Percentiles rank a stretch among this genome's conserved stretches.
phyloP scores from a whole-genome alignment of 2,329 filamentous ascomycete species.

The Aspergillus uvarum region DNA sequence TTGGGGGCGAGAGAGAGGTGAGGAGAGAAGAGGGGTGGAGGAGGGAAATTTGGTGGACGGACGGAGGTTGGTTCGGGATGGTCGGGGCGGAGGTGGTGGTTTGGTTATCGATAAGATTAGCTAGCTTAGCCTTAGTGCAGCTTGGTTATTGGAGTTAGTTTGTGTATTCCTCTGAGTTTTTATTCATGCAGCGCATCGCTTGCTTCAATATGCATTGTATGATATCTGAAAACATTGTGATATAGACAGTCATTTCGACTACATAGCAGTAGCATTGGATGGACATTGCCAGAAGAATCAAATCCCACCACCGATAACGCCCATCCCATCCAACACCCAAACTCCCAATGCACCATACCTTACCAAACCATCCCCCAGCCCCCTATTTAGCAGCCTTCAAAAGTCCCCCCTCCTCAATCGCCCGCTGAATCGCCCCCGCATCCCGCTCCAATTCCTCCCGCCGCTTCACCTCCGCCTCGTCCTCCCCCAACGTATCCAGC shows the following conservation, averaged over 20 bases:
- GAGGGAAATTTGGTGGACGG: neutral
- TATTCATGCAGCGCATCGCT: too few species aligned
- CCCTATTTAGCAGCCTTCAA: constrained; percentile 22
- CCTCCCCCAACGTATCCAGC: constrained; percentile 56
- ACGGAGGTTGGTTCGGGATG: neutral
- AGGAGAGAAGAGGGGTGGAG: neutral
- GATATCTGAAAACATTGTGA: too few species aligned
- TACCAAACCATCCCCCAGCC: neutral
- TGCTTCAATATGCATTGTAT: too few species aligned
- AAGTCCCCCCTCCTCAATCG: constrained; percentile 38
- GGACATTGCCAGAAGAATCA: too few species aligned
- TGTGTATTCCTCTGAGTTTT: too few species aligned
- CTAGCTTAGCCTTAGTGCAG: neutral
- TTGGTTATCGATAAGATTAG: neutral
- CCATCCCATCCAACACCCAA: neutral
- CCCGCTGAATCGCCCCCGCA: constrained; percentile 48
- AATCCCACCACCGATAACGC: too few species aligned
- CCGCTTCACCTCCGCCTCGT: constrained; percentile 41
- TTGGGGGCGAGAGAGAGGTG: neutral
- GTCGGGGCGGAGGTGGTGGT: neutral
- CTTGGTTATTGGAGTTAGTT: too few species aligned
- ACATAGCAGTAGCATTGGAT: too few species aligned
- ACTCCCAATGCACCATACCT: neutral
- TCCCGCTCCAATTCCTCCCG: constrained; percentile 49
- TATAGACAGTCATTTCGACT: too few species aligned